Base-by-base conservation (phyloP, 768 basidiomycete species). In the Phanerochaete carnosa region DNA sequence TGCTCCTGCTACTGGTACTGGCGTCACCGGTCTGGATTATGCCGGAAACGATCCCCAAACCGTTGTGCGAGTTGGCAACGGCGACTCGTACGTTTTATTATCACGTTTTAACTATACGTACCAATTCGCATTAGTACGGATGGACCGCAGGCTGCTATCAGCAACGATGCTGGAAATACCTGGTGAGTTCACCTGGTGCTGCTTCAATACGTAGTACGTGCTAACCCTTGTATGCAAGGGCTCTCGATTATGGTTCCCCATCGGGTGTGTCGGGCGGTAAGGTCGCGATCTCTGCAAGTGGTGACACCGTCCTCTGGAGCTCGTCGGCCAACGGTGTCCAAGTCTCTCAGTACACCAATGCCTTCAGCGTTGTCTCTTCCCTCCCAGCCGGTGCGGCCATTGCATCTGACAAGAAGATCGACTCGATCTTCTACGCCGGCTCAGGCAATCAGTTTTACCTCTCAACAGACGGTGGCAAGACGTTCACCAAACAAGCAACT, bases 381-480 rank as follows among this genome's bases (percentile, higher is more conserved):
- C 78, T 88, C 3, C 86, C 87, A 0, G 75, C 81, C 2, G 70
- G 67, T 37, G 79, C 85, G 2, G 77, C 75, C 11, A 87, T 89
- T 62, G 85, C 85, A 8, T 83, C 86, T 2, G 87, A 89, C 73
- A 88, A 87, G 72, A 75, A 75, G 63, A 79, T 79, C 68, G 79
- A 83, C 67, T 69, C 77, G 0, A 68, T 84, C 50, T 87, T 88
- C 75, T 88, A 87, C 65, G 86, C 78, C 22, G 85, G 84, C 19
- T 78, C 81, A 23, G 78, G 78, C 0, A 76, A 78, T 15, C 75
- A 71, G 29, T 86, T 88, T 76, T 89, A 86, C 65, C 63, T 86
- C n/a, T 87, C 86, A 19, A 79, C 74, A 6, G 79, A 89, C 61
- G 77, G 77, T 13, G 87, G 83, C 16, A 75, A 79, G 63, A 82